Evolutionary conservation across 2,329 filamentous ascomycete species (phyloP), one percentile per base, ranked within the genome.

Genomic region (Penicillium capsulatum): DNA sequence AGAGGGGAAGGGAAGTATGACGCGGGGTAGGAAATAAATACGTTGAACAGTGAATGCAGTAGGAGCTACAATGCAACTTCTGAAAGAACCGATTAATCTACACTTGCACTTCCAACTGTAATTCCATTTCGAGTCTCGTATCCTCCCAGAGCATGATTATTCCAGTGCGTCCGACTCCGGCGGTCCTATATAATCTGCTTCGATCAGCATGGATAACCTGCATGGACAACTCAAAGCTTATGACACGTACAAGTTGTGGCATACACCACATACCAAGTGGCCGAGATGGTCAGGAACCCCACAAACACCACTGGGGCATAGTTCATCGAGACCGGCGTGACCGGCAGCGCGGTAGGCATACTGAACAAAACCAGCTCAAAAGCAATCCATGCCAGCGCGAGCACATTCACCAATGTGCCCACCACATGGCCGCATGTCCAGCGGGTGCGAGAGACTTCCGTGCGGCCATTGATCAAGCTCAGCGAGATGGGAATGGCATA

Each of bases 291-390:
- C 42, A 76, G 73, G 46, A 84, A 81, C 7, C 71, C 80, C 15
- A 82, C 75, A 54, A 86, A 85, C 11, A 87, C 83, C 26, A 80
- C 83, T 5, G 79, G 79, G 1, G 82, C 82, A 64, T 85, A 87
- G 71, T 87, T 87, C 70, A 86, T 81, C 22, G 69, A 71, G 6
- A 63, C 57, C 2, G 73, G 60, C 0, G 72, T 73, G 20, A 83
- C 79, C 8, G 82, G 81, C 11, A 86, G 65, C 22, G 64, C 65
- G 0, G 77, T 74, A 6, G 53, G 53, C 51, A 54, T 55, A 34
- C 41, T 86, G 69, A 86, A 86, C 10, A 86, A 74, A 2, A 77
- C 66, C 20, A 75, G 47, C 52, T 76, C 72, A 40, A 77, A 76
- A 3, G 52, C 40, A 43, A 77, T 77, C 74, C 74, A 78, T 2